Percentiles rank a stretch among this genome's conserved stretches.
Conservation (phyloP, 345 rosid species). For the Citrus maxima region DNA sequence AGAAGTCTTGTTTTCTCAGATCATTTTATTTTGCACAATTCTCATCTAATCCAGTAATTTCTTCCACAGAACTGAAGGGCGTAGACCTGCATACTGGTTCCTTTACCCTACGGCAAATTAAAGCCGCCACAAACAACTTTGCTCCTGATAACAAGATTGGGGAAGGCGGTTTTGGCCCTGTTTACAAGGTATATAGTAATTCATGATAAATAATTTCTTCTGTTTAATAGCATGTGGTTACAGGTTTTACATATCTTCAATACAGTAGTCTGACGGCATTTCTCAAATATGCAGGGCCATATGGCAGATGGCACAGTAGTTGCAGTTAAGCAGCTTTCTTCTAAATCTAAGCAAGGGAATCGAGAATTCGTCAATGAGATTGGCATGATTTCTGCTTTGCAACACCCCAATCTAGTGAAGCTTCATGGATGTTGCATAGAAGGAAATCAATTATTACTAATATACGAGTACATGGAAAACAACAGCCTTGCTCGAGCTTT, state of each 20-base stretch:
- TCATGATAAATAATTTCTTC: neutral
- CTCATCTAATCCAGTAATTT: neutral
- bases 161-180: slow-evolving; percentile 39
- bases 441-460: slow-evolving; percentile 53
- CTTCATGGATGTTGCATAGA: slow-evolving; percentile 69
- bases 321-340: slow-evolving; percentile 66
- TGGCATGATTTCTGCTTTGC: slow-evolving; percentile 56
- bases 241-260: neutral
- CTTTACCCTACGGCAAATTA: slow-evolving; percentile 20
- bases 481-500: slow-evolving; percentile 63
- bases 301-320: slow-evolving; percentile 49
- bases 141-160: slow-evolving; percentile 29
- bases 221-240: neutral
- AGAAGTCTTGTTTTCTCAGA: neutral
- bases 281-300: slow-evolving; percentile 36
- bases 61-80: slow-evolving; percentile 18
- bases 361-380: slow-evolving; percentile 62
- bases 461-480: slow-evolving; percentile 72
- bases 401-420: slow-evolving; percentile 64
- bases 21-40: too few species aligned
- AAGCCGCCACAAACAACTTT: slow-evolving; percentile 33
- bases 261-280: neutral
- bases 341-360: slow-evolving; percentile 69
- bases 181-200: slow-evolving; percentile 23
- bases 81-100: slow-evolving; percentile 23